These are phyloP conservation scores for Sonneratia alba DNA, from an alignment of 345 rosid species.

Conservation along the genomic window DNA sequence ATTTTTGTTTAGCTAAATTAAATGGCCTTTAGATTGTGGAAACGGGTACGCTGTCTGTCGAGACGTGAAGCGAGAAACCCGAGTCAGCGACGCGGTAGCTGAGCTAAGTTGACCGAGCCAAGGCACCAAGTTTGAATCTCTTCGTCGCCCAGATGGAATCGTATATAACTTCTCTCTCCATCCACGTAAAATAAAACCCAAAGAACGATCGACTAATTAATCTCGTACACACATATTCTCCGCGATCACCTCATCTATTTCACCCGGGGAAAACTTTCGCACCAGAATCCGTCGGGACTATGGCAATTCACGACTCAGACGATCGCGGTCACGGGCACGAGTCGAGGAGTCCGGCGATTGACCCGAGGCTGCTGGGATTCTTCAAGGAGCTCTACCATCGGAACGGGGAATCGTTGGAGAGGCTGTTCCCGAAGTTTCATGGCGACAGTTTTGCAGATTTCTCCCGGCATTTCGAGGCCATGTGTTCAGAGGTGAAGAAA, in stretches of 20 bases:
- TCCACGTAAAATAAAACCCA: not conserved
- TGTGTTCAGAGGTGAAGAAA: slow-evolving; percentile 12
- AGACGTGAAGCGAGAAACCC: not conserved
- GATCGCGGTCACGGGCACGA: not conserved
- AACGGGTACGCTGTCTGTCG: not conserved
- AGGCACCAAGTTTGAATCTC: not conserved
- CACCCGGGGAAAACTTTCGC: no score
- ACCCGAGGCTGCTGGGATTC: slow-evolving; percentile 24
- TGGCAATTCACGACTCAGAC: not conserved
- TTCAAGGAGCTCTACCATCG: slow-evolving; percentile 25
- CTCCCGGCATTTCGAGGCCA: slow-evolving; percentile 5
- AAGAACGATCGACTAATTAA: not conserved
- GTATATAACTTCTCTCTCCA: no score
- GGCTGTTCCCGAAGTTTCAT: slow-evolving; percentile 20
- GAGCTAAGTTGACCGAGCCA: not conserved
- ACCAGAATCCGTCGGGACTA: not conserved
- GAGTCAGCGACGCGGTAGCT: not conserved
- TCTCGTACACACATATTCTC: not conserved
- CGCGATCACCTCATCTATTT: not conserved
- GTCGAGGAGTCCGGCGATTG: not conserved
- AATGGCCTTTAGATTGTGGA: no score
- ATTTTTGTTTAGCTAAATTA: no score
- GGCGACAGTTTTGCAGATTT: slow-evolving; percentile 11
- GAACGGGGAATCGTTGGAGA: slow-evolving; percentile 25
- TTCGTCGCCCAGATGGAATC: not conserved